phyloP scores from a whole-genome alignment of 345 rosid genomes.

The Sonneratia caseolaris region DNA sequence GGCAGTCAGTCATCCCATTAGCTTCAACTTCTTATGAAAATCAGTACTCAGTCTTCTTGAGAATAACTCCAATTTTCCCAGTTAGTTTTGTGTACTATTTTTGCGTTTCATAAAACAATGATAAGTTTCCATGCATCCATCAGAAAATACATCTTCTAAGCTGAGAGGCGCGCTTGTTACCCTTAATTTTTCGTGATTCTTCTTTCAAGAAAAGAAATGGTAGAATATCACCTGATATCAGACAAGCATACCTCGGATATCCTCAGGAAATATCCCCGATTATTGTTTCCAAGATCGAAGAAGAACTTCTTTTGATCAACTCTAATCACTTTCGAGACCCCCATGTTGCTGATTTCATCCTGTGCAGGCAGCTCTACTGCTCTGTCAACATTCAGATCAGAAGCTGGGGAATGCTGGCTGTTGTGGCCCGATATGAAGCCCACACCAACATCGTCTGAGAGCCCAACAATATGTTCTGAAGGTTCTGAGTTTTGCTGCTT shows the following conservation, averaged over 20 bases:
- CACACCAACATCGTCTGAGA: constrained; percentile 97
- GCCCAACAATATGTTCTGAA: constrained; percentile 71
- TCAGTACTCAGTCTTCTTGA: background rate
- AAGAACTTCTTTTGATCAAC: constrained; percentile 89
- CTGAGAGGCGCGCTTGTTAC: background rate
- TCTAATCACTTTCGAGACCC: constrained; percentile 78
- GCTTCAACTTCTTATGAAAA: background rate
- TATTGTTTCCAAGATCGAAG: constrained; percentile 59
- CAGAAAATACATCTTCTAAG: background rate
- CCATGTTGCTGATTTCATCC: constrained; percentile 40
- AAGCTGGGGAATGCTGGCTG: constrained; percentile 54
- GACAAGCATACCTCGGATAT: constrained; percentile 68
- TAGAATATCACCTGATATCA: background rate
- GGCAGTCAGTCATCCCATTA: background rate
- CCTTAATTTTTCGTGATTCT: background rate
- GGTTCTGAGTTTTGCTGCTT: constrained; percentile 64
- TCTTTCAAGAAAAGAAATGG: background rate
- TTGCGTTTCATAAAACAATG: background rate
- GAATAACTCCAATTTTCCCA: background rate
- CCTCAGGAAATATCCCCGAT: constrained; percentile 88
- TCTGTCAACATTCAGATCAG: constrained; percentile 64
- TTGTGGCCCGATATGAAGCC: constrained; percentile 95
- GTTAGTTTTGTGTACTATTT: background rate
- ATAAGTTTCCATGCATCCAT: background rate
- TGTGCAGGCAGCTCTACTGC: constrained; percentile 57